These are phyloP conservation scores for Pugionium dolabratum DNA, from an alignment of 345 rosid species.

Conservation along the genomic window DNA sequence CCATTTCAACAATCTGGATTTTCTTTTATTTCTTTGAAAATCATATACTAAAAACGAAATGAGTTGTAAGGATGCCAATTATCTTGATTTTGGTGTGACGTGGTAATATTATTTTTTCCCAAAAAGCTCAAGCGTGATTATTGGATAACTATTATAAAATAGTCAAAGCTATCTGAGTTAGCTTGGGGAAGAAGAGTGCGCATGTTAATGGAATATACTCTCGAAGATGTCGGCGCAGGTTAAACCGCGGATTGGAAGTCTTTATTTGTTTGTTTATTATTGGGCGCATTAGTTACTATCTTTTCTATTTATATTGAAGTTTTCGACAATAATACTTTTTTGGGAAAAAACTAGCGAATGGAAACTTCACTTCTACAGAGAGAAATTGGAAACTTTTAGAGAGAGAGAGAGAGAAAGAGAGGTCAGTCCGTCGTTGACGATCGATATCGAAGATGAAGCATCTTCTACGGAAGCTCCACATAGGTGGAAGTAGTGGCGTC, in stretches of 20 bases:
- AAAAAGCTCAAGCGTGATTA: no score
- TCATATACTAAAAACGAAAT: neutral
- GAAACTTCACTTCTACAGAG: conserved; percentile 33
- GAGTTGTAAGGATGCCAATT: neutral
- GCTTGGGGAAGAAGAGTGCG: conserved; percentile 72
- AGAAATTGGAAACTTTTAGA: conserved; percentile 29
- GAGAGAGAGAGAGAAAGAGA: conserved; percentile 38
- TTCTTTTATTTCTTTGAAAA: neutral
- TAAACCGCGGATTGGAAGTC: conserved; percentile 24
- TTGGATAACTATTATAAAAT: neutral
- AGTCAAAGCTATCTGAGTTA: conserved; percentile 43
- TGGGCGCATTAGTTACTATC: neutral
- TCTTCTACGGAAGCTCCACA: conserved; percentile 86
- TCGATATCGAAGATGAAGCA: conserved; percentile 96
- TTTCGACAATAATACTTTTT: neutral
- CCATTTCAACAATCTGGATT: neutral
- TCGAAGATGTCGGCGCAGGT: conserved; percentile 49
- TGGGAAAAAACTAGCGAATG: conserved; percentile 11
- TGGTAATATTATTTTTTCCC: no score
- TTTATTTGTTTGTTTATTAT: conserved; percentile 7
- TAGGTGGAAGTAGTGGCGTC: conserved; percentile 85
- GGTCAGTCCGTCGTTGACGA: conserved; percentile 59
- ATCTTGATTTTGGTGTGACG: no score
- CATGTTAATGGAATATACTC: conserved; percentile 66
- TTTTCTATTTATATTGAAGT: no score